Evolutionary conservation across 106 monocot genomes (phyloP).

Genomic region (Dioscorea alata): DNA sequence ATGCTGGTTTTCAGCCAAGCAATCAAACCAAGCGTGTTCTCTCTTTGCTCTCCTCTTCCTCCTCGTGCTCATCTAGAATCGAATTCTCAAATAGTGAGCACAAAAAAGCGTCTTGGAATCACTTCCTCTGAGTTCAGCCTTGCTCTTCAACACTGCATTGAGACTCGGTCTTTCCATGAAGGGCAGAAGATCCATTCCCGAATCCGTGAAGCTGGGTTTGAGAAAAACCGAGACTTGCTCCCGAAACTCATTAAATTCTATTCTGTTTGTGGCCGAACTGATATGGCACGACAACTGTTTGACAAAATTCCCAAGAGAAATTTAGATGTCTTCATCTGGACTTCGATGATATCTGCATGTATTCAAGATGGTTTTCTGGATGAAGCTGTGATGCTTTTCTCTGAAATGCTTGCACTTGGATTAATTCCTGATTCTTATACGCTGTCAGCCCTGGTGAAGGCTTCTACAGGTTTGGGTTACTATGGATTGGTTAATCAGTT

Average conservation of each 20-base stretch:
- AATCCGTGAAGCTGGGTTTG: conserved; percentile 33
- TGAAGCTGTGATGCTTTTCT: conserved; percentile 16
- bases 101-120: background rate
- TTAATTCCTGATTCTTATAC: conserved; percentile 26
- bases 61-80: background rate
- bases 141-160: conserved; percentile 36
- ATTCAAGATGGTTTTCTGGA: conserved; percentile 1
- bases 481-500: conserved; percentile 7
- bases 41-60: conserved; percentile 1
- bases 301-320: conserved; percentile 27
- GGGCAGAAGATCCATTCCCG: conserved; percentile 29
- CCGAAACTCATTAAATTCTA: conserved; percentile 39
- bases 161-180: conserved; percentile 22
- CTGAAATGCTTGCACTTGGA: conserved; percentile 23
- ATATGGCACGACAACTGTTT: conserved; percentile 23
- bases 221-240: conserved; percentile 27
- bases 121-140: conserved; percentile 21
- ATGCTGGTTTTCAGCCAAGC: no score
- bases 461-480: conserved; percentile 16
- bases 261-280: conserved; percentile 16
- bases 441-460: conserved; percentile 29
- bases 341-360: conserved; percentile 26
- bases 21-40: background rate
- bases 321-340: conserved; percentile 20
- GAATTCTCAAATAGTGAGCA: background rate